Evolutionary conservation across 2,329 filamentous ascomycete species (phyloP).

Genomic region (Aspergillus quadricinctus): DNA sequence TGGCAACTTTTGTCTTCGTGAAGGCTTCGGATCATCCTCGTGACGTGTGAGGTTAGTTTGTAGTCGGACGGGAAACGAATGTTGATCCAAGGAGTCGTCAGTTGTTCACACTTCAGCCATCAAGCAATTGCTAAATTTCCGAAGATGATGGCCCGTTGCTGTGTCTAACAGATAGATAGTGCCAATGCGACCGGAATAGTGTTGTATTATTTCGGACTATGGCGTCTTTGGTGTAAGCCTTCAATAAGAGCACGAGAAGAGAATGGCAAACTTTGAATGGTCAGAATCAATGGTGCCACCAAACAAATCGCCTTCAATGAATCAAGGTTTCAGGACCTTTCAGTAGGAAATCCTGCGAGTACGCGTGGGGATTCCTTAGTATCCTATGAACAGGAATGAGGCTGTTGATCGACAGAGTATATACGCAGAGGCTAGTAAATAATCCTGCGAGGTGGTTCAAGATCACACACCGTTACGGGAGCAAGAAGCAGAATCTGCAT

Average conservation of each 20-base stretch:
- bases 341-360: background rate
- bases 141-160: too few relatives aligned
- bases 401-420: background rate
- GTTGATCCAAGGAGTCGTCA: too few relatives aligned
- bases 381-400: background rate
- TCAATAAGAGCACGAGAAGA: background rate
- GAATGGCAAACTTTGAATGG: background rate
- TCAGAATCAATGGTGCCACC: background rate
- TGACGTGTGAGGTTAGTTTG: background rate
- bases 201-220: background rate
- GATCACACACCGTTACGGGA: too few relatives aligned
- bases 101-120: too few relatives aligned
- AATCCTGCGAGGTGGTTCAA: background rate
- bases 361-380: background rate
- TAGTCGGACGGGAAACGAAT: background rate
- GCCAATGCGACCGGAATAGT: background rate
- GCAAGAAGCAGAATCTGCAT: too few relatives aligned
- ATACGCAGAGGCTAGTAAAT: background rate
- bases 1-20: background rate
- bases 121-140: too few relatives aligned
- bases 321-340: background rate
- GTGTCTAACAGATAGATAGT: background rate
- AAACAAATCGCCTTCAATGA: background rate
- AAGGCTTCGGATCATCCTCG: background rate
- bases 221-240: background rate